Evolutionary conservation across 768 basidiomycete species (phyloP).

Genomic region (Crucibulum laeve): DNA sequence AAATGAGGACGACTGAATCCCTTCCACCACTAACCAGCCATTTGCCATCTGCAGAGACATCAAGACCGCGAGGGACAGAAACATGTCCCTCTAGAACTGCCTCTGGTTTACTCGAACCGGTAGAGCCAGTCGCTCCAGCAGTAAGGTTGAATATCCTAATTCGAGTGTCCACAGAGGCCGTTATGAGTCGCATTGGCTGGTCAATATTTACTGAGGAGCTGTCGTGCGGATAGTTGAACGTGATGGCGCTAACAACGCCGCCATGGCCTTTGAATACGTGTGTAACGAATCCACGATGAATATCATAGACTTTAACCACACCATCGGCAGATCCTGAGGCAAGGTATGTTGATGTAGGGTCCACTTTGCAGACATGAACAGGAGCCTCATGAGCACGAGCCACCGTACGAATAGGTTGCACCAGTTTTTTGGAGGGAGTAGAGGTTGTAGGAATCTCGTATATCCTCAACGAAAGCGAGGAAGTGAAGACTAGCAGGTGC

Average conservation of each 20-base stretch:
- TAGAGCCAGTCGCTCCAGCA: slow-evolving; percentile 52
- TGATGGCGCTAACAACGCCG: slow-evolving; percentile 90
- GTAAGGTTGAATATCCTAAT: slow-evolving; percentile 91
- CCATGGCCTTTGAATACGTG: slow-evolving; percentile 97
- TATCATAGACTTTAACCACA: slow-evolving; percentile 95
- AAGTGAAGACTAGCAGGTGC: slow-evolving; percentile 76
- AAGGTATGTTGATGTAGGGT: slow-evolving; percentile 84
- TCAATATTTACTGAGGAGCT: slow-evolving; percentile 40
- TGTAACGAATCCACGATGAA: slow-evolving; percentile 81
- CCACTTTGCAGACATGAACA: slow-evolving; percentile 81
- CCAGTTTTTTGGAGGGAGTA: slow-evolving; percentile 35
- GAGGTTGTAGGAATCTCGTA: slow-evolving; percentile 67
- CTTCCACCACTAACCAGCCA: slow-evolving; percentile 91
- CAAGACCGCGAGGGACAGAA: slow-evolving; percentile 89
- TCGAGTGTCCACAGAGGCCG: slow-evolving; percentile 88
- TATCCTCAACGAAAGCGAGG: slow-evolving; percentile 75
- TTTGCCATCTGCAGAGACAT: slow-evolving; percentile 78
- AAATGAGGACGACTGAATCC: slow-evolving; percentile 89
- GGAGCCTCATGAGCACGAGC: slow-evolving; percentile 90
- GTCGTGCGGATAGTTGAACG: slow-evolving; percentile 76
- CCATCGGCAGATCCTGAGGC: slow-evolving; percentile 97
- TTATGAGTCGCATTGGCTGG: slow-evolving; percentile 74
- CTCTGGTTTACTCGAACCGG: slow-evolving; percentile 57
- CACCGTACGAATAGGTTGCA: slow-evolving; percentile 72
- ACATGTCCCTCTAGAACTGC: slow-evolving; percentile 93